Evolutionary conservation across 2,329 filamentous ascomycete genomes (phyloP).

Genomic region (Claviceps pusilla): DNA sequence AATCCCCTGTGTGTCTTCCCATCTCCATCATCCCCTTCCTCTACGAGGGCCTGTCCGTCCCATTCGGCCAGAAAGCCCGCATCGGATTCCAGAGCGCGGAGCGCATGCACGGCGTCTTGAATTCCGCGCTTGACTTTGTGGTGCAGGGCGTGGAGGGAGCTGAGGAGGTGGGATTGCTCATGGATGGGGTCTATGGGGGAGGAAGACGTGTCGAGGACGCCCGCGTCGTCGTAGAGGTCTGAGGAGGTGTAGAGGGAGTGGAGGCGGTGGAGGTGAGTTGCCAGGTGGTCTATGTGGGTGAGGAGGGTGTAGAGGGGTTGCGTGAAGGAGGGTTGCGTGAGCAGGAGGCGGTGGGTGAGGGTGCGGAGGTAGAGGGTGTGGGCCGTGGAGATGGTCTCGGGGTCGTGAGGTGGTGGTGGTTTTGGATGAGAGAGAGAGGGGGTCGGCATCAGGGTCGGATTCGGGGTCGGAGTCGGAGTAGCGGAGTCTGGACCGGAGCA

Average conservation of each 20-base stretch:
- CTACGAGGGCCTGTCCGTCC: conserved; percentile 20
- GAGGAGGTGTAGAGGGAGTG: conserved; percentile 62
- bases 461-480: background rate
- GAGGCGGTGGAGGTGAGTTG: conserved; percentile 60
- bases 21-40: conserved; percentile 27
- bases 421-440: background rate
- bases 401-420: conserved; percentile 43
- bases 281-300: conserved; percentile 64
- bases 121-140: conserved; percentile 51
- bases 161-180: conserved; percentile 55
- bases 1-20: conserved; percentile 29
- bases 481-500: background rate
- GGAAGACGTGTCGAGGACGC: conserved; percentile 59
- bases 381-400: conserved; percentile 66
- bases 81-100: conserved; percentile 31
- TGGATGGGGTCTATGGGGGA: conserved; percentile 48
- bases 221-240: conserved; percentile 69
- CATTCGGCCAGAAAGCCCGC: conserved; percentile 29
- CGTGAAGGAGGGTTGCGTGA: conserved; percentile 50
- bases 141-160: conserved; percentile 49
- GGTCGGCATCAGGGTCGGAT: background rate
- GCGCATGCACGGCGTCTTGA: conserved; percentile 46
- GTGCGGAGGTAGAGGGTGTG: conserved; percentile 63
- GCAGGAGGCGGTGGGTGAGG: conserved; percentile 50
- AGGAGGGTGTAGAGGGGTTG: conserved; percentile 51